A percentile compares a stretch with the other conserved stretches of the same genome.
phyloP scores from a whole-genome alignment of 371 early-diverging fungal species.

The Mortierella sp. region DNA sequence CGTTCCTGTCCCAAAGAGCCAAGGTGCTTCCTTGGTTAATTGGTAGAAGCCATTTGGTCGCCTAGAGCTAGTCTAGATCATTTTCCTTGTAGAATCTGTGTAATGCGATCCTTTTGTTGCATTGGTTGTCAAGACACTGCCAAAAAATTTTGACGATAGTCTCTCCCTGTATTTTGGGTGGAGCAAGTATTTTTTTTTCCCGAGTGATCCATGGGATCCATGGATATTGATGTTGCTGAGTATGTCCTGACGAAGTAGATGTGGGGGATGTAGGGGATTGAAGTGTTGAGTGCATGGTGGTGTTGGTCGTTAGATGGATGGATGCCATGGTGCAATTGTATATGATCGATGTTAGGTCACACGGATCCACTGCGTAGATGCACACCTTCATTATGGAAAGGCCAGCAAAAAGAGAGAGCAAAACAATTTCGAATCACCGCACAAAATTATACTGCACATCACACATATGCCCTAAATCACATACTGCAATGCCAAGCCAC shows the following conservation, averaged over 20 bases:
- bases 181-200: background rate
- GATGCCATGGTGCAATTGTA: background rate
- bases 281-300: background rate
- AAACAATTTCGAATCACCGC: slow-evolving; percentile 1
- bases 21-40: too few relatives aligned
- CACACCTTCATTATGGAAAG: slow-evolving; percentile 55
- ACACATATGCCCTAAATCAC: background rate
- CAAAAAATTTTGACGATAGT: slow-evolving; percentile 19
- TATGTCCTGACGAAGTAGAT: background rate
- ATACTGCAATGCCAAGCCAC: background rate
- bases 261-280: background rate
- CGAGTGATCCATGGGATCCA: background rate
- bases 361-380: slow-evolving; percentile 1
- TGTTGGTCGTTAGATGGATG: background rate
- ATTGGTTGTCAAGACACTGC: background rate
- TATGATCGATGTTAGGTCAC: background rate
- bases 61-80: too few relatives aligned
- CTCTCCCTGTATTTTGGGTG: slow-evolving; percentile 5
- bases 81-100: too few relatives aligned
- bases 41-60: too few relatives aligned
- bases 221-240: background rate
- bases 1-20: too few relatives aligned
- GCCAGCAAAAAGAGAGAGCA: slow-evolving; percentile 46
- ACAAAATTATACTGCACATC: background rate
- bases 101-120: background rate